Conservation (phyloP, 129 eudicot genomes). For the Scalesia atractyloides region DNA sequence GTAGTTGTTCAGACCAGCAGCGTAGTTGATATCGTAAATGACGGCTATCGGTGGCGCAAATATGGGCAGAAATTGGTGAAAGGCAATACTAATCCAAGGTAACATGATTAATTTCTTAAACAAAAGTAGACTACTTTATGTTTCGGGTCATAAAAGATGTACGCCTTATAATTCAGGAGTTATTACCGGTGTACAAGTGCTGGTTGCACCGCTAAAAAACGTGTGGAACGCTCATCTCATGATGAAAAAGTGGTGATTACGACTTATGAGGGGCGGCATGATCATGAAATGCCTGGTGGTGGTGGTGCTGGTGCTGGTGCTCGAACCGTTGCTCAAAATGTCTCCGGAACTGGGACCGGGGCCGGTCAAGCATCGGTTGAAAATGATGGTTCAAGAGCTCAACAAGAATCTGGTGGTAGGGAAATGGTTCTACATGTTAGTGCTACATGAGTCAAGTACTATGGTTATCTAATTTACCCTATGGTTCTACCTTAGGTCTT, state of each 20-base stretch:
- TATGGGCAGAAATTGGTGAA: conserved; percentile 93
- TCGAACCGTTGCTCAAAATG: conserved; percentile 49
- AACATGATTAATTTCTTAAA: conserved; percentile 16
- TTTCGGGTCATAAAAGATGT: conserved; percentile 5
- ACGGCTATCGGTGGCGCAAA: conserved; percentile 96
- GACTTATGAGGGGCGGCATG: conserved; percentile 77
- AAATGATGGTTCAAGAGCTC: conserved; percentile 50
- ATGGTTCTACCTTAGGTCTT: conserved; percentile 12
- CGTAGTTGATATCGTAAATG: conserved; percentile 82
- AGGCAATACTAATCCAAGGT: conserved; percentile 92
- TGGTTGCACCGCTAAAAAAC: conserved; percentile 78
- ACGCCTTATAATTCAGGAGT: conserved; percentile 46
- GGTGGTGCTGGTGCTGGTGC: conserved; percentile 18
- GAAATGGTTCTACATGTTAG: conserved; percentile 56
- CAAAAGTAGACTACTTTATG: not conserved
- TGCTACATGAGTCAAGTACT: conserved; percentile 45
- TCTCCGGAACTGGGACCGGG: conserved; percentile 26
- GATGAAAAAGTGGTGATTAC: conserved; percentile 73
- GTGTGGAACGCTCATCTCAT: conserved; percentile 77
- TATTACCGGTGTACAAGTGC: conserved; percentile 75
- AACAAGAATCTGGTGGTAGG: conserved; percentile 35
- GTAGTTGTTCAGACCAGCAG: conserved; percentile 79
- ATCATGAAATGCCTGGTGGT: conserved; percentile 53
- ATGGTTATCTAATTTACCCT: conserved; percentile 4
- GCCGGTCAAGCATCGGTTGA: conserved; percentile 11